phyloP scores from a whole-genome alignment of 371 early-diverging fungal genomes.

The Entomophthora muscae region DNA sequence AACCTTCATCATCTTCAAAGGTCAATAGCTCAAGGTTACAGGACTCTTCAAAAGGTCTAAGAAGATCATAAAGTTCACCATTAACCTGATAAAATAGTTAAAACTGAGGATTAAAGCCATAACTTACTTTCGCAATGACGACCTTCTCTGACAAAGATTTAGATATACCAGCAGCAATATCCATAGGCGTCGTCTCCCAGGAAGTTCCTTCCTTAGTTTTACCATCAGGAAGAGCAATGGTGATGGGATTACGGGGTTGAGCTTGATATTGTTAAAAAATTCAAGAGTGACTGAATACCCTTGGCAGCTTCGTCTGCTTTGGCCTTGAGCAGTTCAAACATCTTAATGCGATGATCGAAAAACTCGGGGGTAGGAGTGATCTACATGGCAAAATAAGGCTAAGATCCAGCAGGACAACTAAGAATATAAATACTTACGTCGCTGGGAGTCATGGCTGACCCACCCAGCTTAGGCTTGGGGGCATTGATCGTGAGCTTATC shows the following conservation, averaged over 20 bases:
- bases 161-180: conserved; percentile 70
- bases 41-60: conserved; percentile 67
- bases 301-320: conserved; percentile 59
- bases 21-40: conserved; percentile 82
- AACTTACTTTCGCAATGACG: conserved; percentile 80
- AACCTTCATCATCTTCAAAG: conserved; percentile 88
- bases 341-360: conserved; percentile 68
- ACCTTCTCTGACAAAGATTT: conserved; percentile 82
- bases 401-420: too few species aligned
- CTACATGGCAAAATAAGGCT: conserved; percentile 15
- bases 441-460: not conserved
- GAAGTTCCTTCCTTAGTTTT: conserved; percentile 60
- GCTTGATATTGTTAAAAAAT: conserved; percentile 21
- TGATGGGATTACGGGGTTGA: conserved; percentile 70
- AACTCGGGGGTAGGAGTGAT: conserved; percentile 58
- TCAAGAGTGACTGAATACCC: conserved; percentile 26
- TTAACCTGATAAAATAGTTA: conserved; percentile 42
- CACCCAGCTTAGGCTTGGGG: not conserved
- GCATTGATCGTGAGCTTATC: conserved; percentile 1
- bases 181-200: conserved; percentile 97
- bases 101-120: not conserved
- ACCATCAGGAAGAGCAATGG: conserved; percentile 83
- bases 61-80: conserved; percentile 85
- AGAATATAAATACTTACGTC: conserved; percentile 1
- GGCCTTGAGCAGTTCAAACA: conserved; percentile 76